phyloP scores from a whole-genome alignment of 345 rosid genomes.

The Ceriops zippeliana region DNA sequence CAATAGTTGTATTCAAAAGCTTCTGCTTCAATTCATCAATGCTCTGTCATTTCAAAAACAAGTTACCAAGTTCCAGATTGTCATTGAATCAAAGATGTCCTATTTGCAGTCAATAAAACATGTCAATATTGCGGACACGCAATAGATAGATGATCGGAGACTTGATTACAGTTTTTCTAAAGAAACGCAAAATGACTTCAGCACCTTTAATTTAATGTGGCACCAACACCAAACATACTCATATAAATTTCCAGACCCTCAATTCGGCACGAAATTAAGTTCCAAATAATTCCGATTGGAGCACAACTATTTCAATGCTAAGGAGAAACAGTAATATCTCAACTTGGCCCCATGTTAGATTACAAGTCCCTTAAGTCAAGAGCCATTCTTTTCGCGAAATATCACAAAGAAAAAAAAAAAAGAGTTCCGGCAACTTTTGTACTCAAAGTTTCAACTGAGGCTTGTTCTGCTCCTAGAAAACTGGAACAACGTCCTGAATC shows the following conservation, averaged over 20 bases:
- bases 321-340: conserved; percentile 25
- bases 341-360: conserved; percentile 18
- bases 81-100: background rate
- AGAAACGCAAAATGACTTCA: background rate
- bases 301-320: conserved; percentile 21
- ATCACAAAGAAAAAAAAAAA: conserved; percentile 3
- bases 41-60: conserved; percentile 38
- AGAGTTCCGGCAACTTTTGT: conserved; percentile 8
- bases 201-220: background rate
- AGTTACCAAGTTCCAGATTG: background rate
- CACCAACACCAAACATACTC: background rate
- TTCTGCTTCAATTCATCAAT: conserved; percentile 62
- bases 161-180: background rate
- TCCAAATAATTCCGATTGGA: background rate
- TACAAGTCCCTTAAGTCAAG: conserved; percentile 22
- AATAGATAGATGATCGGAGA: background rate
- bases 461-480: conserved; percentile 19
- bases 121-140: background rate
- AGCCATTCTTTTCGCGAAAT: conserved; percentile 2
- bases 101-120: no score
- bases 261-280: background rate
- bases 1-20: conserved; percentile 54
- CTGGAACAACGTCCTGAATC: conserved; percentile 14
- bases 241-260: background rate
- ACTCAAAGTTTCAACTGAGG: background rate